Evolutionary conservation across 805 yeast species (phyloP).

Genomic region (Candida krabiensis): DNA sequence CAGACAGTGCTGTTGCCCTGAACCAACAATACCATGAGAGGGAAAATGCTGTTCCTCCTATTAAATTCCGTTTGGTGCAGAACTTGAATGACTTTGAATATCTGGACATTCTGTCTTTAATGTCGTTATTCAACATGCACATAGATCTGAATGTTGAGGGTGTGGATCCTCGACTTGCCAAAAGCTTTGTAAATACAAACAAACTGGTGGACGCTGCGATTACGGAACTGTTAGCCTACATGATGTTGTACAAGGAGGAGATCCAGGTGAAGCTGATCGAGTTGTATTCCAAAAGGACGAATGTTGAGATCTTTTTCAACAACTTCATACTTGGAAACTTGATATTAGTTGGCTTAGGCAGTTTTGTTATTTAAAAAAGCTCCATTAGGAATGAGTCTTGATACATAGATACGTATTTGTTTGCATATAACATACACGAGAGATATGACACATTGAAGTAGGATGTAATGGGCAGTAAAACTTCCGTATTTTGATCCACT

Average conservation of each 20-base stretch:
- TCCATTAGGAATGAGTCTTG: no score
- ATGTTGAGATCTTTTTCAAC: slow-evolving; percentile 38
- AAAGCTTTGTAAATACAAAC: slow-evolving; percentile 30
- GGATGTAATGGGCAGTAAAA: no score
- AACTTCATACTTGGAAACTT: slow-evolving; percentile 38
- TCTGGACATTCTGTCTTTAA: slow-evolving; percentile 29
- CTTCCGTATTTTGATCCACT: no score
- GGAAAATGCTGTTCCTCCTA: slow-evolving; percentile 32
- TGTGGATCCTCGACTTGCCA: slow-evolving; percentile 13
- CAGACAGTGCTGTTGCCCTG: slow-evolving; percentile 3
- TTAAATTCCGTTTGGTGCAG: slow-evolving; percentile 45
- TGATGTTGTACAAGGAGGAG: slow-evolving; percentile 34
- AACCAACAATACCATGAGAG: slow-evolving; percentile 4
- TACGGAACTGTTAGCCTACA: slow-evolving; percentile 28
- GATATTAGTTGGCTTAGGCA: slow-evolving; percentile 38
- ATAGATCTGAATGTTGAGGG: slow-evolving; percentile 5
- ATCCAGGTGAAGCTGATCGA: slow-evolving; percentile 30
- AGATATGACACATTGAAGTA: no score
- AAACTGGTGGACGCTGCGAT: slow-evolving; percentile 29
- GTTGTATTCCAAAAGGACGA: slow-evolving; percentile 31
- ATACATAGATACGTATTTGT: no score
- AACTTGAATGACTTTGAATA: slow-evolving; percentile 44
- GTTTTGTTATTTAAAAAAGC: slow-evolving; percentile 30
- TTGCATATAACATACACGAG: no score
- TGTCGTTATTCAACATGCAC: slow-evolving; percentile 20